Evolutionary conservation across 441 rosid species (phyloP).

Genomic region (Pelargonium fulgidum): DNA sequence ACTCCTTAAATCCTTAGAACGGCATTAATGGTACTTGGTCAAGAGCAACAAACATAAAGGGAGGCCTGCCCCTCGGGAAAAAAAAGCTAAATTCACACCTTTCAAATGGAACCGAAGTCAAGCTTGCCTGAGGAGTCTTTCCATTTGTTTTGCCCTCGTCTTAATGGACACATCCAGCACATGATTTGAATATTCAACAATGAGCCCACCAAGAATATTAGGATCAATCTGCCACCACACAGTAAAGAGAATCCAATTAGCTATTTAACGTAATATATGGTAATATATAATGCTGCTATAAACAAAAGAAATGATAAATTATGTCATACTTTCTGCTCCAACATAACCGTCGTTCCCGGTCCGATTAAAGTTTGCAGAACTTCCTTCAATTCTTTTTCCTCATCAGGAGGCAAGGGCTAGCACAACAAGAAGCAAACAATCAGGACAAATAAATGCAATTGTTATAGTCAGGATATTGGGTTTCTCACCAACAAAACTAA

Average conservation of each 20-base stretch:
- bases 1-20: slow-evolving; percentile 12
- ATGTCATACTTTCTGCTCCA: slow-evolving; percentile 24
- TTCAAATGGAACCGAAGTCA: slow-evolving; percentile 35
- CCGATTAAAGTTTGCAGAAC: slow-evolving; percentile 22
- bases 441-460: neutral
- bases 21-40: slow-evolving; percentile 10
- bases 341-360: slow-evolving; percentile 21
- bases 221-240: slow-evolving; percentile 64
- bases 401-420: slow-evolving; percentile 23
- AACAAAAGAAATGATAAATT: neutral
- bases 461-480: neutral
- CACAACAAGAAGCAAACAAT: neutral
- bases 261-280: neutral
- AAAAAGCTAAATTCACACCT: slow-evolving; percentile 1
- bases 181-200: slow-evolving; percentile 70
- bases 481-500: neutral
- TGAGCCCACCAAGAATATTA: slow-evolving; percentile 77
- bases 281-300: neutral
- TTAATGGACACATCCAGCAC: slow-evolving; percentile 89
- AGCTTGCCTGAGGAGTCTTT: slow-evolving; percentile 80
- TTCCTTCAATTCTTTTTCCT: slow-evolving; percentile 26
- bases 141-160: slow-evolving; percentile 87
- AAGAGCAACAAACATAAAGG: slow-evolving; percentile 13
- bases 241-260: slow-evolving; percentile 6
- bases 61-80: neutral